These are phyloP conservation scores for Zizania palustris DNA, from an alignment of 202 grass and related monocot genomes.

Conservation along the genomic window DNA sequence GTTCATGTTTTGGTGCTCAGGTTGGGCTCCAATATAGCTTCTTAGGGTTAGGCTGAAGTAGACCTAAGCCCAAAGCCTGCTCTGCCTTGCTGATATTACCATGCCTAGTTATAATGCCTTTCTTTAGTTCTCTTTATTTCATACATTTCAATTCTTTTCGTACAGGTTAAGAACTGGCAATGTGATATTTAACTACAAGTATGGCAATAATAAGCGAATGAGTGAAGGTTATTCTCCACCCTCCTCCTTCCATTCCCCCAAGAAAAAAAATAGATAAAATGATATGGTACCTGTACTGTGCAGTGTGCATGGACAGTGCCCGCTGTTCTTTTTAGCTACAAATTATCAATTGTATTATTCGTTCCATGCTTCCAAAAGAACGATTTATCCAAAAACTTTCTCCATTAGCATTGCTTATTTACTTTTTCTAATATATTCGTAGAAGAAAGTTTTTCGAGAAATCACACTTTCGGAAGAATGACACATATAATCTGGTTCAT, in stretches of 20 bases:
- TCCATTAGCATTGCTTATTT: no score
- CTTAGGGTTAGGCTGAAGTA: neutral
- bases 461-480: no score
- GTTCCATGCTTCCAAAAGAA: no score
- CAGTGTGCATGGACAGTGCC: no score
- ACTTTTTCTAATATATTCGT: no score
- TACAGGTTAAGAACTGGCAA: slow-evolving; percentile 85
- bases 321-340: no score
- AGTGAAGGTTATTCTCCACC: slow-evolving; percentile 54
- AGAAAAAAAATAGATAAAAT: slow-evolving; percentile 12
- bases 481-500: no score
- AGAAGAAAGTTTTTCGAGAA: no score
- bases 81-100: neutral
- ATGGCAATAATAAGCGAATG: slow-evolving; percentile 56
- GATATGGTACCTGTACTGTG: no score
- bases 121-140: slow-evolving; percentile 29
- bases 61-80: neutral
- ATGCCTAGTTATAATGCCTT: slow-evolving; percentile 21
- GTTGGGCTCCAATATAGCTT: neutral
- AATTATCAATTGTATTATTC: no score
- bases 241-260: neutral
- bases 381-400: no score
- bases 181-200: slow-evolving; percentile 81
- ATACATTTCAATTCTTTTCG: slow-evolving; percentile 31
- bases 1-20: neutral